Evolutionary conservation across 2,329 filamentous ascomycete genomes (phyloP).

Genomic region (Monosporascus cannonballus): DNA sequence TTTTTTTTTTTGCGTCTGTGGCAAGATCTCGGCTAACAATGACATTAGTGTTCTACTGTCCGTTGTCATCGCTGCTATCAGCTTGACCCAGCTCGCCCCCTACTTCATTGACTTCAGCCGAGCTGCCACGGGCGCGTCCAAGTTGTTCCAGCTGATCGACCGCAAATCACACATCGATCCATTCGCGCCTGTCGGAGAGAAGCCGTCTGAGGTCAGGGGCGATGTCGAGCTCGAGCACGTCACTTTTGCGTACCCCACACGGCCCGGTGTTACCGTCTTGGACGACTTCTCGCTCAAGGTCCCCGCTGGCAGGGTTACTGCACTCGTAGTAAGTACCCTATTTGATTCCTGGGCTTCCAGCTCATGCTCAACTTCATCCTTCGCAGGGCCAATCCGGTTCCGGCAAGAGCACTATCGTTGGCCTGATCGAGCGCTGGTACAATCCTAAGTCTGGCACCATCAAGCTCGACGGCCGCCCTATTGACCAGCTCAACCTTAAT

Average conservation of each 20-base stretch:
- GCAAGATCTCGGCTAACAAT: constrained; percentile 9
- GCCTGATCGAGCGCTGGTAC: constrained; percentile 86
- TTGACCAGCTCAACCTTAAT: constrained; percentile 70
- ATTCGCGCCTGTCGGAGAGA: constrained; percentile 24
- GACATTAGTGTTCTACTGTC: constrained; percentile 30
- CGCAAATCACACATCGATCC: constrained; percentile 29
- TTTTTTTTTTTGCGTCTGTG: no score
- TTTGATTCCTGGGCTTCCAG: neutral
- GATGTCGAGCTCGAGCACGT: constrained; percentile 33
- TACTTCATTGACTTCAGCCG: constrained; percentile 32
- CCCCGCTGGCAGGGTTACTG: constrained; percentile 39
- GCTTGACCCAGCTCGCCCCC: constrained; percentile 30
- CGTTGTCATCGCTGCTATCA: constrained; percentile 32
- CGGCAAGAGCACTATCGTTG: constrained; percentile 64
- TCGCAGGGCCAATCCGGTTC: constrained; percentile 5
- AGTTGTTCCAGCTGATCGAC: constrained; percentile 33
- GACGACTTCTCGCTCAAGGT: constrained; percentile 35
- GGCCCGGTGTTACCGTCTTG: constrained; percentile 35
- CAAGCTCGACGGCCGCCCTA: constrained; percentile 72
- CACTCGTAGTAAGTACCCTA: constrained; percentile 27
- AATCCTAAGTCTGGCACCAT: constrained; percentile 75
- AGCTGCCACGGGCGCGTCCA: constrained; percentile 28
- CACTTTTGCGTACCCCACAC: constrained; percentile 38
- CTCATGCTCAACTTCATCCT: neutral
- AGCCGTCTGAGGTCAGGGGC: constrained; percentile 23